phyloP scores from a whole-genome alignment of 805 yeast genomes.

The Candida dendrica region DNA sequence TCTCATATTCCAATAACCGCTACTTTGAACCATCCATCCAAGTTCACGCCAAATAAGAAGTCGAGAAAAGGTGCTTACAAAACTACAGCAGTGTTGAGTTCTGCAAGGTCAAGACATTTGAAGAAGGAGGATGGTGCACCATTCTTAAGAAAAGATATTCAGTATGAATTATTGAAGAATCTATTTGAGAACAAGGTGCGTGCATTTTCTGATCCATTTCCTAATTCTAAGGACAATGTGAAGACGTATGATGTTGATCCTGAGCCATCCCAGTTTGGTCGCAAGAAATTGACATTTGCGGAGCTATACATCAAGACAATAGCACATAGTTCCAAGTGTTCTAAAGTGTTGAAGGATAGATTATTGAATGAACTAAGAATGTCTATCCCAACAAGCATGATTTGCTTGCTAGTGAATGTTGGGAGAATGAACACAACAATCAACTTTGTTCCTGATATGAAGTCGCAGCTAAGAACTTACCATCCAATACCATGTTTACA shows the following conservation, averaged over 20 bases:
- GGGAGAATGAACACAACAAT: slow-evolving; percentile 94
- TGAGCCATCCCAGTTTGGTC: slow-evolving; percentile 28
- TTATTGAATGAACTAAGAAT: slow-evolving; percentile 52
- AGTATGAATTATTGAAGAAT: slow-evolving; percentile 63
- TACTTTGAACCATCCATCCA: not conserved
- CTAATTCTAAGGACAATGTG: slow-evolving; percentile 28
- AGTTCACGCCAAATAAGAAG: slow-evolving; percentile 2
- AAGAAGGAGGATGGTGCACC: slow-evolving; percentile 92
- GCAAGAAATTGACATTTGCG: slow-evolving; percentile 59
- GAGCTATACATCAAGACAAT: slow-evolving; percentile 77
- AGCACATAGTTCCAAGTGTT: slow-evolving; percentile 76
- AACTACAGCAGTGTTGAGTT: slow-evolving; percentile 12
- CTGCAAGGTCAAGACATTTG: slow-evolving; percentile 46
- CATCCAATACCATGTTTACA: slow-evolving; percentile 91
- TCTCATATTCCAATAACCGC: not conserved
- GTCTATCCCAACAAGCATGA: slow-evolving; percentile 69
- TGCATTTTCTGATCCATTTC: slow-evolving; percentile 63
- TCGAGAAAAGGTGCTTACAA: slow-evolving; percentile 8
- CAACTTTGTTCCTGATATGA: slow-evolving; percentile 92
- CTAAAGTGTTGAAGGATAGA: slow-evolving; percentile 76
- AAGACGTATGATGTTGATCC: slow-evolving; percentile 24
- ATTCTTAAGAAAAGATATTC: slow-evolving; percentile 82
- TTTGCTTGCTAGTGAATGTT: slow-evolving; percentile 80
- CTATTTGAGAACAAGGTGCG: slow-evolving; percentile 56
- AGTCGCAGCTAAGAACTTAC: slow-evolving; percentile 84